A percentile compares a stretch with the other conserved stretches of the same genome.
These are phyloP conservation scores for Raphanus sativus DNA, from an alignment of 345 rosid genomes.

Conservation along the genomic window DNA sequence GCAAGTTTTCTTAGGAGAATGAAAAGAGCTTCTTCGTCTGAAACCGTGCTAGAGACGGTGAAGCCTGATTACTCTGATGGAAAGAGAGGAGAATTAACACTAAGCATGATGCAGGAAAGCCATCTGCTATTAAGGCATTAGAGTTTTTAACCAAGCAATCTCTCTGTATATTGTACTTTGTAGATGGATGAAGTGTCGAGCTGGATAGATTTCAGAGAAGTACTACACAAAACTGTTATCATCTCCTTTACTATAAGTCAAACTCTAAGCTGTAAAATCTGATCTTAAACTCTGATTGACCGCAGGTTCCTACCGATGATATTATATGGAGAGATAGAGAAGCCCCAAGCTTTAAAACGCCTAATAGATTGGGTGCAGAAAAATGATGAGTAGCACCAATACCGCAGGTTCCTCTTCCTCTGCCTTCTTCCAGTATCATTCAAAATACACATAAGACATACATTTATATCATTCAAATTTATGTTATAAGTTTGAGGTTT, in stretches of 20 bases:
- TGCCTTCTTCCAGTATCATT: too few species aligned
- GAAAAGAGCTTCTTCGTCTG: constrained; percentile 40
- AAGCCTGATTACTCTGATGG: constrained; percentile 37
- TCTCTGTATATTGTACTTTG: background rate
- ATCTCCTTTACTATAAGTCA: background rate
- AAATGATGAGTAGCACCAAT: background rate
- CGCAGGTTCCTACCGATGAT: background rate
- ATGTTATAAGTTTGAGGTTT: too few species aligned
- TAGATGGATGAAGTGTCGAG: background rate
- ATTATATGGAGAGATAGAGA: background rate
- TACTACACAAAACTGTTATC: background rate
- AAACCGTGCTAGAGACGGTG: constrained; percentile 28
- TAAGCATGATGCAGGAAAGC: too few species aligned
- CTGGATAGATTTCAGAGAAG: background rate
- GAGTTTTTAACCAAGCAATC: too few species aligned
- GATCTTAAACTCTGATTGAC: background rate
- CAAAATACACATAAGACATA: too few species aligned
- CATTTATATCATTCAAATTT: too few species aligned
- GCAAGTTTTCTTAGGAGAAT: constrained; percentile 46
- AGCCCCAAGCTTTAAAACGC: background rate
- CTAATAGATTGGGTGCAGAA: background rate
- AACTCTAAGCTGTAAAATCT: background rate
- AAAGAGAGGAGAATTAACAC: constrained; percentile 27
- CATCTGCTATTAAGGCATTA: too few species aligned
- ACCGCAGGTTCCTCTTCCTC: too few species aligned